Base-by-base conservation (phyloP, 202 grass and related monocot species). In the Bolboschoenoplectus hybrid region DNA sequence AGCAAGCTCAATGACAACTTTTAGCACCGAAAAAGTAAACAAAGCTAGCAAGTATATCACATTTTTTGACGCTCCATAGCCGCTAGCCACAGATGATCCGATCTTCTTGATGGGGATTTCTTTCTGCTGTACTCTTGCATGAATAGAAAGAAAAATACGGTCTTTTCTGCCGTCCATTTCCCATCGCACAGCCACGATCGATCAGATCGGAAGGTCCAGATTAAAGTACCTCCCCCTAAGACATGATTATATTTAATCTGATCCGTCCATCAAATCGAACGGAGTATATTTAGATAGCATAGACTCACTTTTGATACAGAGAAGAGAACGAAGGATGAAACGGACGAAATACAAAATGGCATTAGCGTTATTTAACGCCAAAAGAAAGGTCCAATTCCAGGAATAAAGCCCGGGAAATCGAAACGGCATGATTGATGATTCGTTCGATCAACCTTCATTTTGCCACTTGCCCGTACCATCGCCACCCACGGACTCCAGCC, bases 361-460 rank as follows among this genome's bases (percentile, higher is more conserved):
- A 58, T n/a, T 17, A 58, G 0, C 32, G 74, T 79, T 40, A 79
- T 57, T n/a, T 9, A 40, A 40, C 4, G 11, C n/a, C 2, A 58
- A 79, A 39, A 38, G 0, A 2, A 4, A 40, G 74, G 74, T 7
- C 2, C 1, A 40, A 3, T 51, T 58, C 2, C 1, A 58, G 14
- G 14, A 79, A 49, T 32, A 66, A 82, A 82, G 60, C 80, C 60
- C 80, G 80, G 80, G 80, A 82, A 82, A 66, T 66, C 39, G 80
- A 82, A 82, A 61, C 17, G 52, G 58, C 35, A 63, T 47, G 61
- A 82, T 65, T 61, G 14, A 63, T 47, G 61, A 82, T 65, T 61
- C 3, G 61, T 3, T 63, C 14, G 79, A 81, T 19, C 39, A 6
- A 8, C 13, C 17, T 58, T 47, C 47, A 2, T 17, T 44, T 7